A percentile compares a stretch with the other conserved stretches of the same genome.
These are phyloP conservation scores for Curvularia sp. DNA, from an alignment of 2,329 filamentous ascomycete genomes.

Conservation along the genomic window DNA sequence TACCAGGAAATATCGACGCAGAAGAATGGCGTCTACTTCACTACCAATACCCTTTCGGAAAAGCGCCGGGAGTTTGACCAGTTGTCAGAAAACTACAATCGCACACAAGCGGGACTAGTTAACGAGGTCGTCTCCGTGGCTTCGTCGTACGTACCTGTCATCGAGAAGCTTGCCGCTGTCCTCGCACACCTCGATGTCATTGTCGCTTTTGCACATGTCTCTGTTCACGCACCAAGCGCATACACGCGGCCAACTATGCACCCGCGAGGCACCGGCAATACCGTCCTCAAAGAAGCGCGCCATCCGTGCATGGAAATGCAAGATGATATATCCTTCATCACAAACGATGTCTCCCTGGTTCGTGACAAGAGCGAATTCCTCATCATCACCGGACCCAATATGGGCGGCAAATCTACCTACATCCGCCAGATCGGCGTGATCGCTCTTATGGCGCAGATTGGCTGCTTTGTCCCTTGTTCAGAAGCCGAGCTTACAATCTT, in stretches of 20 bases:
- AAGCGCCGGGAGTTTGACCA: constrained; percentile 92
- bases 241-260: constrained; percentile 94
- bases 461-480: constrained; percentile 92
- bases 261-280: constrained; percentile 83
- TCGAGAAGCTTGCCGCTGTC: constrained; percentile 86
- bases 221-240: constrained; percentile 88
- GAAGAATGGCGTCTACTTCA: constrained; percentile 99
- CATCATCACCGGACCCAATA: constrained; percentile 97
- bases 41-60: constrained; percentile 79
- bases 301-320: constrained; percentile 99
- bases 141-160: constrained; percentile 89
- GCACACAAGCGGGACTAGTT: constrained; percentile 89
- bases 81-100: constrained; percentile 91
- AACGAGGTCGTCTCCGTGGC: constrained; percentile 92
- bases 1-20: constrained; percentile 98
- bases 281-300: constrained; percentile 87
- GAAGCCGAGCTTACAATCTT: constrained; percentile 94
- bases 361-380: constrained; percentile 85
- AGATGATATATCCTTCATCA: constrained; percentile 98
- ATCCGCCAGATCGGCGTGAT: constrained; percentile 98
- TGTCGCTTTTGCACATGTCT: constrained; percentile 89
- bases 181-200: constrained; percentile 95
- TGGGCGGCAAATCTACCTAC: constrained; percentile 98
- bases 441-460: constrained; percentile 94
- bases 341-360: constrained; percentile 86